phyloP scores from a whole-genome alignment of 2,329 filamentous ascomycete species.

The Paradendryphiella salina region DNA sequence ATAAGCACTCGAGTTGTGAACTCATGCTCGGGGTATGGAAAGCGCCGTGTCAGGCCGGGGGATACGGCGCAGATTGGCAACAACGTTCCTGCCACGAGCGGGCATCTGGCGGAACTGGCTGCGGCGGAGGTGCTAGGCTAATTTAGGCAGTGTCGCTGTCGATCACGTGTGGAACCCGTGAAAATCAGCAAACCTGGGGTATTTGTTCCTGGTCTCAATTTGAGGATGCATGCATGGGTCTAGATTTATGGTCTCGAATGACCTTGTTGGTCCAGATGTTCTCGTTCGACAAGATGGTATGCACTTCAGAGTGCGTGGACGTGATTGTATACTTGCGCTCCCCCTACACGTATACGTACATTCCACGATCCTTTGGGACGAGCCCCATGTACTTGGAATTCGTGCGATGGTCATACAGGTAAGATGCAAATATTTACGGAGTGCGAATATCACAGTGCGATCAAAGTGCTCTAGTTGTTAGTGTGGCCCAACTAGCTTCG shows the following conservation, averaged over 20 bases:
- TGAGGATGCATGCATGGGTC: background rate
- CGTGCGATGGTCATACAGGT: no score
- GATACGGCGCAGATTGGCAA: conserved; percentile 3
- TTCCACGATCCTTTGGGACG: background rate
- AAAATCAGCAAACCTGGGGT: conserved; percentile 16
- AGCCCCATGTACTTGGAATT: background rate
- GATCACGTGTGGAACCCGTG: conserved; percentile 19
- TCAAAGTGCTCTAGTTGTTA: background rate
- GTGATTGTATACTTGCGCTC: background rate
- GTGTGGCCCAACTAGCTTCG: background rate
- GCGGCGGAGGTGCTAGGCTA: conserved; percentile 1
- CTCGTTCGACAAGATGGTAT: background rate
- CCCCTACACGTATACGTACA: background rate
- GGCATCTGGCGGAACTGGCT: conserved; percentile 13
- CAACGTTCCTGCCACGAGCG: conserved; percentile 12
- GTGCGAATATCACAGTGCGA: background rate
- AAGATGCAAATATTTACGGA: background rate
- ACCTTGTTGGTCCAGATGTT: background rate
- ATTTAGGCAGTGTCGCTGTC: background rate
- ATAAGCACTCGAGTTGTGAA: background rate
- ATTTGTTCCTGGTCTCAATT: conserved; percentile 5
- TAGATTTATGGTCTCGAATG: background rate
- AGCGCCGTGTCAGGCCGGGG: conserved; percentile 2
- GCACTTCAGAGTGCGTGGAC: background rate
- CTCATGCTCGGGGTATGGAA: conserved; percentile 1